phyloP scores from a whole-genome alignment of 371 early-diverging fungal genomes.

The Furculomyces boomerangus region DNA sequence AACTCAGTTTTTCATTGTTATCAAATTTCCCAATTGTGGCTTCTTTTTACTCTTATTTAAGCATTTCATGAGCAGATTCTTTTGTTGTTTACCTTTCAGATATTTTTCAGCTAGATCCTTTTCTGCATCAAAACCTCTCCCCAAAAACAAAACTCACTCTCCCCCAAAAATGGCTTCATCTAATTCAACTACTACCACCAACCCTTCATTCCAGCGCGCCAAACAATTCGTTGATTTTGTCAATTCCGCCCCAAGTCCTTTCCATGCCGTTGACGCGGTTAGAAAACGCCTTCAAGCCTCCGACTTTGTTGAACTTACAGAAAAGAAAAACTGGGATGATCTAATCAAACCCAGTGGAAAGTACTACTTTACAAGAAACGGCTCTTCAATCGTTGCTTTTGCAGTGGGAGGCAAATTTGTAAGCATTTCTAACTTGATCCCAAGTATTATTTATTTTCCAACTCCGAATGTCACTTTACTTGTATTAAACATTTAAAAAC shows the following conservation, averaged over 20 bases:
- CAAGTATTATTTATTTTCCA: background rate
- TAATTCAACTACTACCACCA: background rate
- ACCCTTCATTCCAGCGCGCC: slow-evolving; percentile 18
- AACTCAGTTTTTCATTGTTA: no score
- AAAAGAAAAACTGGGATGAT: slow-evolving; percentile 63
- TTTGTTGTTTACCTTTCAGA: no score
- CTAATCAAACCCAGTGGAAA: slow-evolving; percentile 53
- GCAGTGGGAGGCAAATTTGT: slow-evolving; percentile 66
- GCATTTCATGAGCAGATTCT: no score
- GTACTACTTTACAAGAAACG: slow-evolving; percentile 91
- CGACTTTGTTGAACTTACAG: slow-evolving; percentile 72
- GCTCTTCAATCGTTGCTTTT: slow-evolving; percentile 79
- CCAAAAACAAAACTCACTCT: no score
- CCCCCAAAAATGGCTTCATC: background rate
- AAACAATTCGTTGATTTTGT: slow-evolving; percentile 67
- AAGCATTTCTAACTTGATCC: slow-evolving; percentile 1
- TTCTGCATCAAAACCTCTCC: no score
- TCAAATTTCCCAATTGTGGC: no score
- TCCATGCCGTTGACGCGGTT: slow-evolving; percentile 77
- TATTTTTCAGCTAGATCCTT: no score
- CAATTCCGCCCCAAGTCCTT: slow-evolving; percentile 81
- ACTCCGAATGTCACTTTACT: background rate
- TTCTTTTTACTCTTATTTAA: no score
- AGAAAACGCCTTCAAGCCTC: slow-evolving; percentile 38
- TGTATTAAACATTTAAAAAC: background rate